phyloP scores from a whole-genome alignment of 257 asterid genomes.

The Nemophila menziesii region DNA sequence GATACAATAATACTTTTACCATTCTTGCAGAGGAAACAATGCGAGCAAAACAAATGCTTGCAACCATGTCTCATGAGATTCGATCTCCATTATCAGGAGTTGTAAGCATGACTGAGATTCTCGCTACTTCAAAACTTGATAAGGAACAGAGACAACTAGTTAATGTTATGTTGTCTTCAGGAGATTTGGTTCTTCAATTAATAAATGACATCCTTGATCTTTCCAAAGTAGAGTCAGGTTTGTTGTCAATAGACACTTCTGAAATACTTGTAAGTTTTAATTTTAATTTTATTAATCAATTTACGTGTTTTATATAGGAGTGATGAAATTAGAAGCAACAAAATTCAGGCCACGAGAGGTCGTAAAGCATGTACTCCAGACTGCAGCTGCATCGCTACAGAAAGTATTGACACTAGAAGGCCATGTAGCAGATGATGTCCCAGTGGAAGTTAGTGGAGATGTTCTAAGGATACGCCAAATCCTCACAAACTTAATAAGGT shows the following conservation, averaged over 20 bases:
- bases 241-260: neutral
- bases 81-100: constrained; percentile 90
- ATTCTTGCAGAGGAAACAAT: constrained; percentile 59
- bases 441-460: constrained; percentile 79
- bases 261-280: neutral
- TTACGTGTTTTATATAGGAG: constrained; percentile 31
- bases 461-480: constrained; percentile 89
- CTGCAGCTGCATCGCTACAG: constrained; percentile 83
- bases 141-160: constrained; percentile 58
- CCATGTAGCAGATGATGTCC: constrained; percentile 78
- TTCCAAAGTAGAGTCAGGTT: constrained; percentile 66
- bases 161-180: constrained; percentile 42
- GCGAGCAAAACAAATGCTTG: constrained; percentile 94
- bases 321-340: constrained; percentile 82
- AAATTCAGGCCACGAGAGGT: constrained; percentile 93
- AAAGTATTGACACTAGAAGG: constrained; percentile 72
- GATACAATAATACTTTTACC: neutral
- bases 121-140: constrained; percentile 61
- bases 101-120: constrained; percentile 87
- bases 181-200: constrained; percentile 55
- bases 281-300: too few relatives aligned
- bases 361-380: constrained; percentile 82
- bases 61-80: constrained; percentile 96
- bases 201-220: constrained; percentile 90
- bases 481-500: constrained; percentile 88